A percentile compares a stretch with the other conserved stretches of the same genome.
Evolutionary conservation across 2,329 filamentous ascomycete genomes (phyloP).

Genomic region (Neofusicoccum sp.): DNA sequence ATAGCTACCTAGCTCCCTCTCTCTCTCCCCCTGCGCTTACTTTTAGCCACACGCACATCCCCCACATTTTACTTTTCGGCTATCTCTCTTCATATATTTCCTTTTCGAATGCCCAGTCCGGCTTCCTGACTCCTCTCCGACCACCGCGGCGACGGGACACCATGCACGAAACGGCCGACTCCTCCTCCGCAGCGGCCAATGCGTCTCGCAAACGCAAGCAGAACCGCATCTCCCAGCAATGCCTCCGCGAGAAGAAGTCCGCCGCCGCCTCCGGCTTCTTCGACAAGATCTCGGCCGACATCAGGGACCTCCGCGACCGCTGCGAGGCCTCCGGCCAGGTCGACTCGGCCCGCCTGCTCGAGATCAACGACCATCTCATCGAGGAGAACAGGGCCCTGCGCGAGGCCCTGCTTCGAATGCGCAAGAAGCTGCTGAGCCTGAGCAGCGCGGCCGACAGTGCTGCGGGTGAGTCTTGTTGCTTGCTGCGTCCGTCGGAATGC

Average conservation of each 20-base stretch:
- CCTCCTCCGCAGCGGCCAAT: not conserved
- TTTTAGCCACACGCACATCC: no score
- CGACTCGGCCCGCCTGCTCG: not conserved
- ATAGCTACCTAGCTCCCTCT: no score
- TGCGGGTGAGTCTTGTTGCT: not conserved
- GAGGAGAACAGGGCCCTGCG: slow-evolving; percentile 13
- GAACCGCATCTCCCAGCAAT: slow-evolving; percentile 21
- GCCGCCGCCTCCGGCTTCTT: not conserved
- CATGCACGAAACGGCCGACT: not conserved
- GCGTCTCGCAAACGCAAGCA: slow-evolving; percentile 15
- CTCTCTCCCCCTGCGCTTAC: no score
- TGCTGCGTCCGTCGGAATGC: not conserved
- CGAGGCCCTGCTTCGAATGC: slow-evolving; percentile 9
- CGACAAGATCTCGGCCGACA: not conserved
- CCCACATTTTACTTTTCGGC: no score
- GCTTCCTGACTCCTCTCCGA: not conserved
- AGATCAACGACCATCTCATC: not conserved
- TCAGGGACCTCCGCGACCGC: not conserved
- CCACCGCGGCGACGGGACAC: not conserved
- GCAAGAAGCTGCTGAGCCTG: slow-evolving; percentile 16
- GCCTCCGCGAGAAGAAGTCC: slow-evolving; percentile 18
- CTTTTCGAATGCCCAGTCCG: no score
- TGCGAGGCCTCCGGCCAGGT: not conserved
- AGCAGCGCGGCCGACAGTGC: slow-evolving; percentile 8
- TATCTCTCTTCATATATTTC: no score